Evolutionary conservation across 805 yeast species (phyloP), one percentile per base, ranked within the genome.

Genomic region (Metschnikowia anglica): DNA sequence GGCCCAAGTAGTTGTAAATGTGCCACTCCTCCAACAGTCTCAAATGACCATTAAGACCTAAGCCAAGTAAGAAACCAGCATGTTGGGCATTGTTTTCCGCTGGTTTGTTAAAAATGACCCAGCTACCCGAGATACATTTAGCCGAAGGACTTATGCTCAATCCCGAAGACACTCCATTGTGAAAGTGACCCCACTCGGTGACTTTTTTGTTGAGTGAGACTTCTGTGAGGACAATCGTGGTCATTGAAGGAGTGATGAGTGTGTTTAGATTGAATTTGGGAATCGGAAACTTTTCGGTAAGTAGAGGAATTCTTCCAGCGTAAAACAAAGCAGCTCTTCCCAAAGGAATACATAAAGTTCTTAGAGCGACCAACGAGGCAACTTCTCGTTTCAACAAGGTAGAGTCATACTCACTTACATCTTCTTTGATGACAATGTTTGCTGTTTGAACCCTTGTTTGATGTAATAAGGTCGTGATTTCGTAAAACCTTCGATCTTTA

Each of bases 21-120:
- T 90, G 97, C 97, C 98, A 93, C 61, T 93, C 97, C 56, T 91
- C 98, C 19, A 93, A 65, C 31, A 74, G 73, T 43, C 77, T 80
- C 54, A 93, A 65, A 59, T 90, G 96, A 0, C 98, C 98, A 63
- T 88, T 88, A 23, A 93, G 66, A 0, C 99, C 99, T 19, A 93
- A 68, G 0, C 97, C 99, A 15, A 88, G 65, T n/a, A 93, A 63
- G 53, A 93, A 89, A 0, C 99, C 99, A 17, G 97, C 97, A 68
- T 90, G 97, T 48, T 87, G 90, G 0, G 96, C 77, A 52, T 79
- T 81, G 24, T 85, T 60, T 4, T 67, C 73, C 1, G 76, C 74
- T 0, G 96, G 96, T 52, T 82, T 84, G 53, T 88, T 88, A 59
- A 86, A 88, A 1, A 85, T 84, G 27, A 91, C 85, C 98, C 98